Base-by-base conservation (phyloP, 2,329 filamentous ascomycete species). In the Colletotrichum echinochloae region DNA sequence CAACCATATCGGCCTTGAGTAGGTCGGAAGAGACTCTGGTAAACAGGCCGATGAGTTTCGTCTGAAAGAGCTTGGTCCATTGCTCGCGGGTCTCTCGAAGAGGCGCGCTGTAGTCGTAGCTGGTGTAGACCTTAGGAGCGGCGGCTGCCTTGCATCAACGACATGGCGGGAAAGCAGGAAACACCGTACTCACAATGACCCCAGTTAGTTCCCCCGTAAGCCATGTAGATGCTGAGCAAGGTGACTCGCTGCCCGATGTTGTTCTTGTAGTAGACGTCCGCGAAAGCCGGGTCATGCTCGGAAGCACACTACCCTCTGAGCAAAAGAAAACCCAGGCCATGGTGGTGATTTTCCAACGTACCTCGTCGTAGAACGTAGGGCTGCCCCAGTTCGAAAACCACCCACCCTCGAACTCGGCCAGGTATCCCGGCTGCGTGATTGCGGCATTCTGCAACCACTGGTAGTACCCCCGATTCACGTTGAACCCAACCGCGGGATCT, bases 211-310 rank as follows among this genome's bases (percentile, higher is more conserved):
- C 93, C 93, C 20, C 93, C 93, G 73, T 87, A 93, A 1, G 87
- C 90, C 93, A 95, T 95, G 78, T 94, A 95, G 1, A 94, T 77
- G 74, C 90, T 94, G 67, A 94, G 83, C 14, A 95, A 87, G 0
- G 87, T 89, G 3, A 90, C 86, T 0, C 89, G 90, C 28, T 90
- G 88, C 49, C 88, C 88, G 61, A 90, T 88, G 60, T 90, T 85
- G 74, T 94, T 93, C 84, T 95, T 95, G 79, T 94, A 93, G 76
- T 94, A 94, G 0, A 95, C 90, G n/a, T 92, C 84, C 72, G 92
- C 89, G 72, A 94, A 94, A 73, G 94, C 91, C 20, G 88, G 82
- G 70, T 91, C 90, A 14, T 92, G 80, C 11, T 93, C 83, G 6
- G 83, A 81, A 20, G 85, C 82, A 75, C 92, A 94, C 71, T 89